A percentile compares a stretch with the other conserved stretches of the same genome.
Conservation (phyloP, 352 stramenopile species). For the Phytophthora pluvialis region DNA sequence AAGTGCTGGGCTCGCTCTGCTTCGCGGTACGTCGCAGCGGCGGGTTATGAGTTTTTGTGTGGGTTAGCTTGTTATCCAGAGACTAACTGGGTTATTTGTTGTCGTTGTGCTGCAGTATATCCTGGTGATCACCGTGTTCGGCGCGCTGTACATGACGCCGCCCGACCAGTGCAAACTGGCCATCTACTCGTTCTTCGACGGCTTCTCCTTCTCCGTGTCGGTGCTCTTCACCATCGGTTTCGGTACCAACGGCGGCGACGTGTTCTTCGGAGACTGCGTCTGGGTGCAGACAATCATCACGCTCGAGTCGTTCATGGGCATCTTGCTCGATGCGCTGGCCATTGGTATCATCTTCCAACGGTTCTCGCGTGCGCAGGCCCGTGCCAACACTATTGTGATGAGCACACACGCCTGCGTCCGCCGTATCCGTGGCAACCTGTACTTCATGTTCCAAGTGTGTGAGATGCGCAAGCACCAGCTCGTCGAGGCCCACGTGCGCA, state of each 20-base stretch:
- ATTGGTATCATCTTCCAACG: conserved; percentile 96
- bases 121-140: conserved; percentile 67
- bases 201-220: conserved; percentile 84
- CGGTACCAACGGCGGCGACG: conserved; percentile 74
- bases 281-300: conserved; percentile 94
- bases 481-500: conserved; percentile 94
- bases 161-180: conserved; percentile 67
- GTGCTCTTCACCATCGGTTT: conserved; percentile 86
- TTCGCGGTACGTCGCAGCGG: conserved; percentile 37
- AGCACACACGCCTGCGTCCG: conserved; percentile 92
- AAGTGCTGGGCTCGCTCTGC: conserved; percentile 59
- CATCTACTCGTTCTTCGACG: conserved; percentile 73
- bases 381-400: conserved; percentile 95
- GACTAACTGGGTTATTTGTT: conserved; percentile 19
- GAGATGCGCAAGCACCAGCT: conserved; percentile 95
- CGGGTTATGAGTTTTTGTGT: neutral
- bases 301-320: conserved; percentile 86
- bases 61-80: neutral
- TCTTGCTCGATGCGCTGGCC: conserved; percentile 93
- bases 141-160: conserved; percentile 77
- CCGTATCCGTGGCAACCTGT: conserved; percentile 88
- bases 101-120: conserved; percentile 63
- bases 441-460: conserved; percentile 94
- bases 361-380: conserved; percentile 90
- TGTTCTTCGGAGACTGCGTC: conserved; percentile 93